Evolutionary conservation across 768 basidiomycete genomes (phyloP).

Genomic region (Tubosaeta sp.): DNA sequence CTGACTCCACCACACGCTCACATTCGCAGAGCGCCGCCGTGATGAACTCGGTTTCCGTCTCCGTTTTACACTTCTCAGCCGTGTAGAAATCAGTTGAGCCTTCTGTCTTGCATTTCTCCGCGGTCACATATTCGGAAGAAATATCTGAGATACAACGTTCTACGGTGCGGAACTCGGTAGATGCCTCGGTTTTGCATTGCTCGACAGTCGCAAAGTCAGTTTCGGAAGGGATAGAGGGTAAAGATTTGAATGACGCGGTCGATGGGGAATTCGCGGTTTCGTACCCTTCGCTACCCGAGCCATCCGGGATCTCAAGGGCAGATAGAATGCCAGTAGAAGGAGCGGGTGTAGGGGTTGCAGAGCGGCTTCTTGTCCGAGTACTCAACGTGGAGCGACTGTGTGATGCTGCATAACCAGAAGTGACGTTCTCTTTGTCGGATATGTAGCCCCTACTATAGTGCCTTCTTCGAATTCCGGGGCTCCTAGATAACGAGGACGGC

Average conservation of each 20-base stretch:
- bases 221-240: constrained; percentile 58
- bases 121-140: constrained; percentile 49
- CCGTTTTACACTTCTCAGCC: constrained; percentile 36
- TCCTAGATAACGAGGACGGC: constrained; percentile 54
- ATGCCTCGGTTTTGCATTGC: constrained; percentile 38
- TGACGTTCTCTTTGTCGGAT: constrained; percentile 58
- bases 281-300: constrained; percentile 50
- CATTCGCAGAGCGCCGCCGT: constrained; percentile 43
- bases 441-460: constrained; percentile 35
- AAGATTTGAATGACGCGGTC: constrained; percentile 49
- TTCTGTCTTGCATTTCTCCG: constrained; percentile 42
- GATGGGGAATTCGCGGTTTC: constrained; percentile 41
- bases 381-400: constrained; percentile 32
- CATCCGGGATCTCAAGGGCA: constrained; percentile 27
- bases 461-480: constrained; percentile 53
- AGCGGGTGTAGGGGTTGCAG: constrained; percentile 28
- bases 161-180: constrained; percentile 48
- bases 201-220: constrained; percentile 43
- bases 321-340: constrained; percentile 29
- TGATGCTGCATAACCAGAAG: constrained; percentile 31
- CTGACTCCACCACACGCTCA: constrained; percentile 31
- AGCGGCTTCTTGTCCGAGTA: constrained; percentile 32
- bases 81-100: constrained; percentile 42
- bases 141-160: constrained; percentile 39
- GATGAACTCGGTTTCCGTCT: constrained; percentile 40